These are phyloP conservation scores for Sugiyamaella paludigena DNA, from an alignment of 1,139 yeast species.

Conservation along the genomic window DNA sequence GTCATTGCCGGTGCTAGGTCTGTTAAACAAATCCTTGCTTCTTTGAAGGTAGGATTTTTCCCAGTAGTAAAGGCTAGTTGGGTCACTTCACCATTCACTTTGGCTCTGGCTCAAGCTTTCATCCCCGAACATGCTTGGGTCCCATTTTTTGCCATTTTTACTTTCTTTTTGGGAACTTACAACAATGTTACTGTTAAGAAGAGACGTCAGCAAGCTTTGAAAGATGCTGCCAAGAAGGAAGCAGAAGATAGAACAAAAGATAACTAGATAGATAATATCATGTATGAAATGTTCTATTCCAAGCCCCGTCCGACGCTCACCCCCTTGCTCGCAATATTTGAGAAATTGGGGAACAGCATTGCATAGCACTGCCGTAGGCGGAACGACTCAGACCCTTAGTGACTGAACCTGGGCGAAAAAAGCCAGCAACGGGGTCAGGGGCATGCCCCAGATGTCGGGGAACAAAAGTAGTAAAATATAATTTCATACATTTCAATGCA, in stretches of 20 bases:
- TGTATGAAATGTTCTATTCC: too few species aligned
- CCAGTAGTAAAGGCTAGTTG: slow-evolving; percentile 64
- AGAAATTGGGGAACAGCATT: too few species aligned
- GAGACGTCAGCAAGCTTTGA: slow-evolving; percentile 34
- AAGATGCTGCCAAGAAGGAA: slow-evolving; percentile 26
- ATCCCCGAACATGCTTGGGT: slow-evolving; percentile 79
- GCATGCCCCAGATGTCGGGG: too few species aligned
- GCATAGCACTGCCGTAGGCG: too few species aligned
- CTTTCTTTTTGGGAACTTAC: slow-evolving; percentile 71
- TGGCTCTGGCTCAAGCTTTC: slow-evolving; percentile 71
- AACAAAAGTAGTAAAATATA: too few species aligned
- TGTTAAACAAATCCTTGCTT: slow-evolving; percentile 34
- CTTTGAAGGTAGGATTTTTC: slow-evolving; percentile 52
- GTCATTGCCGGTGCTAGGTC: slow-evolving; percentile 41
- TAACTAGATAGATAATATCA: slow-evolving; percentile 1
- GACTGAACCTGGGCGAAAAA: too few species aligned
- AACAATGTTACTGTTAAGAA: slow-evolving; percentile 68
- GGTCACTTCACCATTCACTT: slow-evolving; percentile 59
- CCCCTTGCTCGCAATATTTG: too few species aligned
- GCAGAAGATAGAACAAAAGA: slow-evolving; percentile 18
- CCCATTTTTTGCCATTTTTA: slow-evolving; percentile 72
- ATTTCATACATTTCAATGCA: too few species aligned
- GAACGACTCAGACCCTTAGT: too few species aligned
- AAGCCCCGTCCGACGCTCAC: too few species aligned
- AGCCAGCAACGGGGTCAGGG: too few species aligned